These are phyloP conservation scores for Acanthamoeba lenticulata DNA, from an alignment of 208 protist species.

Conservation along the genomic window DNA sequence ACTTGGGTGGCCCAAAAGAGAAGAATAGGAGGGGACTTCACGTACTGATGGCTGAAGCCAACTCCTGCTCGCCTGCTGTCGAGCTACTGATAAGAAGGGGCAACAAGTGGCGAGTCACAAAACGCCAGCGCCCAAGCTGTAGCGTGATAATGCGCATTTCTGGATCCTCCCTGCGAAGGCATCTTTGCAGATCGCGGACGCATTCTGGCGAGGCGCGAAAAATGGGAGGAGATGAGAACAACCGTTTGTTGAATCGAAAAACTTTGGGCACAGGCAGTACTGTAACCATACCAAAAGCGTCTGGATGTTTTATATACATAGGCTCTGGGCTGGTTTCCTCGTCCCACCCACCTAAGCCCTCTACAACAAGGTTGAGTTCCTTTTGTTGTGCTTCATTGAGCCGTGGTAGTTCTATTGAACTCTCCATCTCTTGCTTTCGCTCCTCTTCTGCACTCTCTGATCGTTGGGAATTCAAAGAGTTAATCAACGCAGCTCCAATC, in stretches of 20 bases:
- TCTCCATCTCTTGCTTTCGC: too few relatives aligned
- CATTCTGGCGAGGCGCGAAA: not conserved
- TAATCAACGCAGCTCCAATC: too few relatives aligned
- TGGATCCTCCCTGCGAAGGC: not conserved
- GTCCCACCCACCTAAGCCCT: slow-evolving; percentile 6
- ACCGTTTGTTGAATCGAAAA: not conserved
- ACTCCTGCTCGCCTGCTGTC: not conserved
- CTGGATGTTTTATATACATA: not conserved
- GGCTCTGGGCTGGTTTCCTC: not conserved
- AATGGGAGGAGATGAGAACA: not conserved
- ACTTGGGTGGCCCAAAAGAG: not conserved
- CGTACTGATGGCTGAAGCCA: not conserved
- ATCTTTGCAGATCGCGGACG: slow-evolving; percentile 31
- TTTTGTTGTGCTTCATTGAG: not conserved
- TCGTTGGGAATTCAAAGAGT: too few relatives aligned
- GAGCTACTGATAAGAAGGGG: slow-evolving; percentile 38
- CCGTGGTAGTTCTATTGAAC: not conserved
- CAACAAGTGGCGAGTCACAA: slow-evolving; percentile 28
- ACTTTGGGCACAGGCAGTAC: not conserved
- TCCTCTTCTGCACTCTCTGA: too few relatives aligned
- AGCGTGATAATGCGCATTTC: slow-evolving; percentile 18
- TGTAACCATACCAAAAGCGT: not conserved
- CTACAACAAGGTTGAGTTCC: not conserved
- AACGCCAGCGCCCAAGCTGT: slow-evolving; percentile 21
- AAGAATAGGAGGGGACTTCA: not conserved